Evolutionary conservation across 2,329 filamentous ascomycete genomes (phyloP), one percentile per base, ranked within the genome.

Genomic region (Bimuria novae-zelandiae): DNA sequence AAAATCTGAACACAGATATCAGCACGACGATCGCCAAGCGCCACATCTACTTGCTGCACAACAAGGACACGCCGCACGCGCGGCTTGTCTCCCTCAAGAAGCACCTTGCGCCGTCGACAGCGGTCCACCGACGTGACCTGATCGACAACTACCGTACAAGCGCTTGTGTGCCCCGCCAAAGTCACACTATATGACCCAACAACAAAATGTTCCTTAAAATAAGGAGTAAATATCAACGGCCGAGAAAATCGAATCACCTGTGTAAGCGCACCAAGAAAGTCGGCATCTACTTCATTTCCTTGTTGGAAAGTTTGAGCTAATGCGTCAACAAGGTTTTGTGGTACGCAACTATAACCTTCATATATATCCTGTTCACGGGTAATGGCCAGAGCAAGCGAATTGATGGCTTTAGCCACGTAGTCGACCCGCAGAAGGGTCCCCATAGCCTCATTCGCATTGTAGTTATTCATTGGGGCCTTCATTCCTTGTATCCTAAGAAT

Each of bases 301-400:
- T 7, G 29, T 6, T 33, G 14, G 27, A n/a, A 25, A 52, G 7
- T 16, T n/a, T 27, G 37, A 12, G 12, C 7, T 29, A 32, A 19
- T 2, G 6, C 10, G 11, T 41, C 40, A 11, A 43, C 16, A 17
- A 43, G 3, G 10, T 12, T 12, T 41, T 17, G 14, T 21, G 3
- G 3, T 7, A 43, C 11, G 16, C n/a, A 52, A 21, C 46, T 42
- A 30, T 56, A 55, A 1, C 57, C 60, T 8, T 40, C 30, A 11
- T 43, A 27, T 2, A 27, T 10, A 19, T 40, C 19, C 29, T 60
- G 51, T 3, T 33, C 22, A 1, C 29, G 6, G 2, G 49, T 61
- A n/a, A 64, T 56, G 5, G 47, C 59, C 21, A 56, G 16, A 5
- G 47, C 50, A 7, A 64, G 59, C 3, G 59, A 41, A 11, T 40